Evolutionary conservation across 1,284 basidiomycete genomes (phyloP).

Genomic region (Ceratobasidium sp.): DNA sequence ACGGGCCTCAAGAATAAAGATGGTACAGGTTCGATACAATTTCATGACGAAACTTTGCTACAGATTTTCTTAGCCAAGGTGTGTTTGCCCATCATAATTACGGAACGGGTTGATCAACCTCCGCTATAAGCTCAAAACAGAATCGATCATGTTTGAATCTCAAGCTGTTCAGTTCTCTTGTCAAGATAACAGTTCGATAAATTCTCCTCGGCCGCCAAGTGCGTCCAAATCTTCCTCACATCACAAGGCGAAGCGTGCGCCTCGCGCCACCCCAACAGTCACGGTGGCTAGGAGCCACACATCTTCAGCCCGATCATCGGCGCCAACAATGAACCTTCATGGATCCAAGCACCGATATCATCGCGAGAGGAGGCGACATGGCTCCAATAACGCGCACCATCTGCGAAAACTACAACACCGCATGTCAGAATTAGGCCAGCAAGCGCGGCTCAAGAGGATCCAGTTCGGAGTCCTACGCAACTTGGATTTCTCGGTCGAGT

Average conservation of each 20-base stretch:
- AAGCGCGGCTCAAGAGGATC: constrained; percentile 5
- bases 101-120: neutral
- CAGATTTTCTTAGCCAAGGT: constrained; percentile 33
- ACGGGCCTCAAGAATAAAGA: neutral
- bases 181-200: neutral
- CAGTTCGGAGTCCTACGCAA: constrained; percentile 35
- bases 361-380: neutral
- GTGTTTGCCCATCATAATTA: neutral
- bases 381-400: neutral
- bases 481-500: constrained; percentile 27
- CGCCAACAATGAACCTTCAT: too few species aligned
- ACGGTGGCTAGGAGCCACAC: too few species aligned
- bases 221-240: neutral
- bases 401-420: constrained; percentile 18
- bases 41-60: neutral
- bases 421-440: constrained; percentile 20
- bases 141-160: constrained; percentile 32
- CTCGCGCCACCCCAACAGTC: neutral
- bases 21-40: neutral
- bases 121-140: constrained; percentile 30
- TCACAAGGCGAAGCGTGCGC: neutral
- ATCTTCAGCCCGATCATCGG: too few species aligned
- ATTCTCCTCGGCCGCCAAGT: neutral
- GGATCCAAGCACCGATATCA: too few species aligned
- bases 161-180: constrained; percentile 13